Evolutionary conservation across 2,329 filamentous ascomycete genomes (phyloP).

Genomic region (Ophiostoma piceae): DNA sequence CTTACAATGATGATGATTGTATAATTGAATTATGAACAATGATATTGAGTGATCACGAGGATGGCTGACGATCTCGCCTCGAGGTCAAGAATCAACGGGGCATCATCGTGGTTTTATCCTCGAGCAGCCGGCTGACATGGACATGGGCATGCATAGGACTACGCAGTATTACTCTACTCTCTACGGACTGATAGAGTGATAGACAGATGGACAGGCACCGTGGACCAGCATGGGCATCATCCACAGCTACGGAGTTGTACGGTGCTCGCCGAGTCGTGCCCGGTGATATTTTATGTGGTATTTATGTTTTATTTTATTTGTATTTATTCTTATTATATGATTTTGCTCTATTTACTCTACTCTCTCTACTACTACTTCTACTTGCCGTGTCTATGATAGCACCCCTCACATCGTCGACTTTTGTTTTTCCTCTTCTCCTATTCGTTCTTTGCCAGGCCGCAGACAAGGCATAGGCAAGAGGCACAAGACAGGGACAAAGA

Average conservation of each 20-base stretch:
- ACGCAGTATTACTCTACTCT: too few relatives aligned
- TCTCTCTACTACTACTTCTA: not conserved
- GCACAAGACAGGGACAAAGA: too few relatives aligned
- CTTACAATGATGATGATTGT: not conserved
- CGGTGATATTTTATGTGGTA: not conserved
- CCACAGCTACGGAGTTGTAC: not conserved
- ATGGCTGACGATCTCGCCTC: not conserved
- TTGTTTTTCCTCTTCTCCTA: constrained; percentile 6
- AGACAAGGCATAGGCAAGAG: too few relatives aligned
- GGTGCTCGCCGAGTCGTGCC: not conserved
- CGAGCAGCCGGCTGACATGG: not conserved
- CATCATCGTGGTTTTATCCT: constrained; percentile 10
- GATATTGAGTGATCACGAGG: not conserved
- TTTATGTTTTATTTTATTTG: not conserved
- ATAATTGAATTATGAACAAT: not conserved
- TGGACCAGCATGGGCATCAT: not conserved
- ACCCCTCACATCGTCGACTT: constrained; percentile 1
- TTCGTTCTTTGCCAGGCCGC: not conserved
- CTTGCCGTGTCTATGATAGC: not conserved
- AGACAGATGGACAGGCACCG: not conserved
- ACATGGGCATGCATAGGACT: not conserved
- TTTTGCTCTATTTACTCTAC: too few relatives aligned
- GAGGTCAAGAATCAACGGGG: not conserved
- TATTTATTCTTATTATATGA: not conserved
- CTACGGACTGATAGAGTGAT: too few relatives aligned